Base-by-base conservation (phyloP, 768 basidiomycete genomes). In the Amanita pallidorosea region DNA sequence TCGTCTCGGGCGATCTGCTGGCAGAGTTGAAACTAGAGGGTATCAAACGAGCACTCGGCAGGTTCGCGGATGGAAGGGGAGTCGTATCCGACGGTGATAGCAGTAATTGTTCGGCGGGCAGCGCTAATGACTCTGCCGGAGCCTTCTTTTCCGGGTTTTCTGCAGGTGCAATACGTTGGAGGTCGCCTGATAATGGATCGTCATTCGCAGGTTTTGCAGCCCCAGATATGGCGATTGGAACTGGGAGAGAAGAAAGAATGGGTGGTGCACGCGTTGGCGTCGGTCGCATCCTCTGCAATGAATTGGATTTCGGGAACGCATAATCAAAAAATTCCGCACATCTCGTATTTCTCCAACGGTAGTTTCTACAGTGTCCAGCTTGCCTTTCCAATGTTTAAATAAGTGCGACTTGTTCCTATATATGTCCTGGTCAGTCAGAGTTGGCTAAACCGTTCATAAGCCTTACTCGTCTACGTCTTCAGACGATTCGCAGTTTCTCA, bases 401-500 rank as follows among this genome's bases (percentile, higher is more conserved):
- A 71, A 68, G 45, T 70, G 66, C 17, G 68, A 57, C 29, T 69
- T 70, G 25, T 67, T 63, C 41, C 79, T 82, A 27, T 27, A 27
- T n/a, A 52, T 12, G 36, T 29, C 31, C n/a, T 11, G 20, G n/a
- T 31, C 15, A 56, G 48, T 36, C 17, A 8, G 33, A 22, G 43
- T 17, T n/a, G 33, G 1, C 34, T 9, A 3, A 15, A 18, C 2
- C 2, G 1, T 18, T 25, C 12, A 20, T 2, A 9, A 15, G 45
- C 65, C 75, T 57, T 47, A 79, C 74, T 70, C 67, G 18, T 71
- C 61, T 5, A 65, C 63, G 50, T 74, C 70, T 12, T 70, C 72
- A 53, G 76, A 70, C 27, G 72, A 56, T 54, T 84, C 77, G 15
- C 83, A 75, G 53, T 77, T 80, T 60, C 73, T 73, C 38, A 86